Base-by-base conservation (phyloP, 257 asterid species). In the Apocynum venetum region DNA sequence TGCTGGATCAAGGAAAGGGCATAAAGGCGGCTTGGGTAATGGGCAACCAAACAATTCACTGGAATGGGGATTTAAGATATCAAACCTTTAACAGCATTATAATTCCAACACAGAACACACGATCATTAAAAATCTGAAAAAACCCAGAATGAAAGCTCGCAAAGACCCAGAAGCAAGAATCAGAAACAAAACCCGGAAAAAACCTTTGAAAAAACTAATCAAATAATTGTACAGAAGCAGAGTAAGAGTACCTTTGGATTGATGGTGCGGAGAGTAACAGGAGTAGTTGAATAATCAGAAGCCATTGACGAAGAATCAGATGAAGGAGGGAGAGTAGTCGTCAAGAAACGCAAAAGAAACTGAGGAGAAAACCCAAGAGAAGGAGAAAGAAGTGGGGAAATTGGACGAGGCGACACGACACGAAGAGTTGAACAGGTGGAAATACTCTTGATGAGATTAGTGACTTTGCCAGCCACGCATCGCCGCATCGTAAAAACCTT, bases 391-490 rank as follows among this genome's bases (percentile, higher is more conserved):
- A 46, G 53, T 3, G 49, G 72, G 25, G 17, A 49, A 60, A 56
- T 3, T 5, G 35, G 15, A 73, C 11, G n/a, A 25, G 19, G 65
- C 44, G 76, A 73, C 36, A 55, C 44, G 60, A 7, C 19, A 51
- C 25, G 14, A 31, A 40, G 0, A 4, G 35, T 9, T 7, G 76
- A 48, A 47, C 48, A 67, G n/a, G 68, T 40, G 73, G 71, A 35
- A 43, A 57, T 53, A 40, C 60, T 73, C 48, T 40, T 13, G 69
- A 75, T 31, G 36, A 92, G 77, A 76, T 79, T 77, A 72, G 86
- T 88, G 71, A 92, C 71, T 74, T 75, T 84, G 49, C 85, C 87
- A 36, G 88, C 85, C 80, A 83, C 89, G 70, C 90, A 88, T 88
- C 90, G 87, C 89, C 93, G 92, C 98, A 93, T 91, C 35, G 55